Percentiles rank a stretch among this genome's conserved stretches.
Evolutionary conservation across 257 asterid genomes (phyloP).

Genomic region (Gentiana dahurica): DNA sequence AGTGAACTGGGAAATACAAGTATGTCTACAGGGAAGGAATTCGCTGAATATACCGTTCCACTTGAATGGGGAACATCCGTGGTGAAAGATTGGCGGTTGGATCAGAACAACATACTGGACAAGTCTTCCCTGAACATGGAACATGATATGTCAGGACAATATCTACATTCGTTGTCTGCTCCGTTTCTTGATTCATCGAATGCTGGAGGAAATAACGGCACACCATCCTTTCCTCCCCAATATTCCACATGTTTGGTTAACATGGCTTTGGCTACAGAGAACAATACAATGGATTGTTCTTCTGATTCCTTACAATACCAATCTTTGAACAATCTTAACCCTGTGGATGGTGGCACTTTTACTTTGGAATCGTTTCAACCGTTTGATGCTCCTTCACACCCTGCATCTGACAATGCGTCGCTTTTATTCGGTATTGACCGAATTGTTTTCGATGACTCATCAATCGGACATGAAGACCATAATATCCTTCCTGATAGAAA

Average conservation of each 20-base stretch:
- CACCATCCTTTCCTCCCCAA: constrained; percentile 27
- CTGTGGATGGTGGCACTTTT: constrained; percentile 35
- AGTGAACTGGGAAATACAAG: constrained; percentile 30
- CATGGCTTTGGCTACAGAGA: constrained; percentile 36
- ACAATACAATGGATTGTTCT: constrained; percentile 22
- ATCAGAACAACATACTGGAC: constrained; percentile 51
- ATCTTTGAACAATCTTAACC: constrained; percentile 38
- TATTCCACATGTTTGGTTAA: constrained; percentile 21
- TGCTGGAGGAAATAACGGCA: constrained; percentile 26
- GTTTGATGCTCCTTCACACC: constrained; percentile 23
- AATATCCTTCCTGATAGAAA: constrained; percentile 24
- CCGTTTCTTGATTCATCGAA: constrained; percentile 32
- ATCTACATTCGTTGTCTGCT: constrained; percentile 27
- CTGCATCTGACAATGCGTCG: constrained; percentile 26
- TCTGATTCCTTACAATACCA: constrained; percentile 27
- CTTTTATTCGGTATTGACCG: constrained; percentile 27
- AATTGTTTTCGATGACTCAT: constrained; percentile 30
- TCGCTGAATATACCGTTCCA: constrained; percentile 41
- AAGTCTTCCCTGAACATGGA: constrained; percentile 45
- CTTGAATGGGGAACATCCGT: constrained; percentile 48
- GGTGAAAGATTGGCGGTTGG: constrained; percentile 53
- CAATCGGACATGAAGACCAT: constrained; percentile 26
- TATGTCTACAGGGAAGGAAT: constrained; percentile 26
- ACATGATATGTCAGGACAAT: constrained; percentile 31
- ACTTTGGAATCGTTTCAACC: constrained; percentile 36